Base-by-base conservation (phyloP, 306 rosid genomes). In the Malus asiatica region DNA sequence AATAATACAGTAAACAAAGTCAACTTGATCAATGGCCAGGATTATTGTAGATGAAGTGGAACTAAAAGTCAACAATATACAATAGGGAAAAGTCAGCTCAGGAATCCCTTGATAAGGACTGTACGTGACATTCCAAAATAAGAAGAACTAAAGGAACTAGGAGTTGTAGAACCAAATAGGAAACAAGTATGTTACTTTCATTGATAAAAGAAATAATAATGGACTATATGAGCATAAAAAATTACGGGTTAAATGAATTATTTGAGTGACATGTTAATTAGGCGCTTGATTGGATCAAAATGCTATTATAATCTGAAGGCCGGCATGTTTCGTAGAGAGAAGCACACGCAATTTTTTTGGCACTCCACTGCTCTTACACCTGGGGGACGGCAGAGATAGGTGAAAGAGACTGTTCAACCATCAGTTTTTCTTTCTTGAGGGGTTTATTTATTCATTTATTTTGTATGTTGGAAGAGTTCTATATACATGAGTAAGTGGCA, bases 261-360 rank as follows among this genome's bases (percentile, higher is more conserved):
- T 13, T 30, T 30, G 9, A 15, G 42, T 46, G 73, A 70, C 61
- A 11, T 3, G 19, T 27, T 68, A 1, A 22, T 23, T 23, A 29
- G 55, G 35, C 2, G 53, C 22, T 19, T 42, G 59, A 74, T 74
- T 18, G 58, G 70, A 48, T 74, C 66, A 6, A 12, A 45, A 60
- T n/a, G 5, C n/a, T 18, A 62, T 15, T 60, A 4, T 11, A 61
- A 62, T 45, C 46, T 46, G 9, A 51, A 44, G 78, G 78, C 78
- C 72, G 52, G 72, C 72, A 30, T 75, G 78, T 30, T 75, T 52
- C 72, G 4, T 1, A 48, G 23, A 51, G 22, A 19, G 72, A 75
- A 18, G 64, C 64, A 75, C 38, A 30, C 30, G 22, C 62, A 20
- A 23, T 51, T 51, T 18, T 30, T n/a, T 35, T n/a, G 71, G 40